Conservation (phyloP, 2,329 filamentous ascomycete genomes). For the Claviceps humidiphila region DNA sequence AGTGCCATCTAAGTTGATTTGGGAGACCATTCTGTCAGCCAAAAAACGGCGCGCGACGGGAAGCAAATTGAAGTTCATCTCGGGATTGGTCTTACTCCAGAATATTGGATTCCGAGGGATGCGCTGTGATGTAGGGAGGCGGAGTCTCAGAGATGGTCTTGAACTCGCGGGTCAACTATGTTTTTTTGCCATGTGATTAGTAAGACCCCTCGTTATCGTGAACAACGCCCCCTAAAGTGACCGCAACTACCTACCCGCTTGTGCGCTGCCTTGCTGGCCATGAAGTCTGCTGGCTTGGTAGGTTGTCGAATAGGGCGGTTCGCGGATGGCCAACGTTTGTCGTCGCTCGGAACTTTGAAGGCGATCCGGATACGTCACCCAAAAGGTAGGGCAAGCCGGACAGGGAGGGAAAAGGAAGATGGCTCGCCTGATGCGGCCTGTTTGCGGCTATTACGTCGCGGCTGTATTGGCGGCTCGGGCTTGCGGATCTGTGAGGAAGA, state of each 20-base stretch:
- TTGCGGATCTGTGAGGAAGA: too few relatives aligned
- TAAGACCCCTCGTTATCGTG: background rate
- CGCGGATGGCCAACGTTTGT: background rate
- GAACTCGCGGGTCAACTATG: slow-evolving; percentile 47
- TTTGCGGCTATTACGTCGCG: background rate
- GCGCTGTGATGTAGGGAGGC: slow-evolving; percentile 76
- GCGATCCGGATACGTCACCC: slow-evolving; percentile 9
- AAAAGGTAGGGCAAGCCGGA: slow-evolving; percentile 8
- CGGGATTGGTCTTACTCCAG: slow-evolving; percentile 47
- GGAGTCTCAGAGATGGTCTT: slow-evolving; percentile 57
- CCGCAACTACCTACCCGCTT: slow-evolving; percentile 44
- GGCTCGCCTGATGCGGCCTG: background rate
- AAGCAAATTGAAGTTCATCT: too few relatives aligned
- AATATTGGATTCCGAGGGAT: slow-evolving; percentile 83
- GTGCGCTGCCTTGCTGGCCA: slow-evolving; percentile 61
- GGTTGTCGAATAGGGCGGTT: too few relatives aligned
- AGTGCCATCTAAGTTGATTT: slow-evolving; percentile 57
- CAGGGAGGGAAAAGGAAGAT: background rate
- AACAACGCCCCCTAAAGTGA: too few relatives aligned
- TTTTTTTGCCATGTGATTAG: slow-evolving; percentile 11
- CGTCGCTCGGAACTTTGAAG: background rate
- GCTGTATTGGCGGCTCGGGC: background rate
- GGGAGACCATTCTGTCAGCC: slow-evolving; percentile 5
- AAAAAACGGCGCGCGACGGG: background rate
- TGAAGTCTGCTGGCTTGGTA: slow-evolving; percentile 18